A percentile compares a stretch with the other conserved stretches of the same genome.
Evolutionary conservation across 2,329 filamentous ascomycete species (phyloP).

Genomic region (Iodosphaeria phyllophila): DNA sequence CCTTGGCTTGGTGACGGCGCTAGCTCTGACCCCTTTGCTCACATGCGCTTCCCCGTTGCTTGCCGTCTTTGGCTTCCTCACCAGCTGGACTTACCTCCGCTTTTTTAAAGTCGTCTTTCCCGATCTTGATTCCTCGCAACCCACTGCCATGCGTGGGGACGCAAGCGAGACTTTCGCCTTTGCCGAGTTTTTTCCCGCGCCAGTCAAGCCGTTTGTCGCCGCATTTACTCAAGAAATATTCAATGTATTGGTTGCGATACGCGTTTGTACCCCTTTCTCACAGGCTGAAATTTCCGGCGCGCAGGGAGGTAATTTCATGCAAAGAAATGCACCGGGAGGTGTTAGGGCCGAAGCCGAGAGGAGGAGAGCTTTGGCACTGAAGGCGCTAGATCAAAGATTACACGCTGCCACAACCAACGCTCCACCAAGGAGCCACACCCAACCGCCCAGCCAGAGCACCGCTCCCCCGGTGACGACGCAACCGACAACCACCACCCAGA

Average conservation of each 20-base stretch:
- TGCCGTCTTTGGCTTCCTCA: slow-evolving; percentile 63
- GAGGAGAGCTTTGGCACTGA: slow-evolving; percentile 71
- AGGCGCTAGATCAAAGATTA: slow-evolving; percentile 78
- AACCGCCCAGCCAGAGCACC: slow-evolving; percentile 23
- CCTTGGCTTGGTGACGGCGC: slow-evolving; percentile 54
- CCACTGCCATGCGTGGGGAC: slow-evolving; percentile 58
- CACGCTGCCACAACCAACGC: slow-evolving; percentile 54
- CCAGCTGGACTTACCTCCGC: slow-evolving; percentile 86
- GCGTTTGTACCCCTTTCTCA: slow-evolving; percentile 72
- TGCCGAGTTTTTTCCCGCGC: slow-evolving; percentile 83
- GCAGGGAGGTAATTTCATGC: slow-evolving; percentile 42
- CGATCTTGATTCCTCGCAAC: slow-evolving; percentile 44
- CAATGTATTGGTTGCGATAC: slow-evolving; percentile 52
- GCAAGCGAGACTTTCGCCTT: slow-evolving; percentile 94
- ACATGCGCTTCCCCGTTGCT: slow-evolving; percentile 63
- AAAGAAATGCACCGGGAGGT: slow-evolving; percentile 39
- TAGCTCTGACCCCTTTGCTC: slow-evolving; percentile 36
- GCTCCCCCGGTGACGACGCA: slow-evolving; percentile 39
- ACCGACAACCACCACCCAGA: slow-evolving; percentile 34
- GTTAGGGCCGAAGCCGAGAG: slow-evolving; percentile 85
- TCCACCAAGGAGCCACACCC: slow-evolving; percentile 18
- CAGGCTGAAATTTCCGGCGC: slow-evolving; percentile 60
- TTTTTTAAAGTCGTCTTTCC: slow-evolving; percentile 73
- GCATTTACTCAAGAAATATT: slow-evolving; percentile 61
- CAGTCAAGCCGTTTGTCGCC: slow-evolving; percentile 59